A percentile compares a stretch with the other conserved stretches of the same genome.
Conservation (phyloP, 1,139 yeast genomes). For the Candida tetrigidarum region DNA sequence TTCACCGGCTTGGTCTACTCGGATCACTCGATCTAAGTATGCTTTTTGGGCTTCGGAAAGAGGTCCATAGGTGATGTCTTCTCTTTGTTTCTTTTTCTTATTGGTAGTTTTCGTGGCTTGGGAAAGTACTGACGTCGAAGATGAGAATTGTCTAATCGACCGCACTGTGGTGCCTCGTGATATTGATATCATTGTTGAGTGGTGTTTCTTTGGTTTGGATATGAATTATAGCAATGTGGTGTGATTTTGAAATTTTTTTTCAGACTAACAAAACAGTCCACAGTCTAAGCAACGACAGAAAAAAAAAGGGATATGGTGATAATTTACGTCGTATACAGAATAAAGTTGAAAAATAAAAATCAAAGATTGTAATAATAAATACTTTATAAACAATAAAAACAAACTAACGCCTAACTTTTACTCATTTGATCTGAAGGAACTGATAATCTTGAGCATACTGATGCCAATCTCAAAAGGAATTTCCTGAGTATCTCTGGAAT, state of each 20-base stretch:
- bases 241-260: no score
- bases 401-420: slow-evolving; percentile 4
- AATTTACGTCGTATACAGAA: slow-evolving; percentile 3
- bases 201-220: background rate
- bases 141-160: slow-evolving; percentile 7
- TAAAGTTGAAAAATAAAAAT: background rate
- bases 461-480: slow-evolving; percentile 46
- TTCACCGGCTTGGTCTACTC: slow-evolving; percentile 99
- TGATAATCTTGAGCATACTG: slow-evolving; percentile 52
- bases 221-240: no score
- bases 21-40: slow-evolving; percentile 71
- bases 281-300: background rate
- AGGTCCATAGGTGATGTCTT: slow-evolving; percentile 39
- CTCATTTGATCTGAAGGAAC: slow-evolving; percentile 26
- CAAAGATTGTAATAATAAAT: background rate
- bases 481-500: slow-evolving; percentile 67
- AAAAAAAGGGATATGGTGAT: slow-evolving; percentile 1
- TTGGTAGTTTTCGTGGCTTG: background rate
- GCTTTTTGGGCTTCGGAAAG: slow-evolving; percentile 67
- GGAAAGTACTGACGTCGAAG: background rate
- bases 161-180: background rate
- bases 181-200: slow-evolving; percentile 6
- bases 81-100: slow-evolving; percentile 24
- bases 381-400: background rate
- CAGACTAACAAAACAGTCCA: background rate